Base-by-base conservation (phyloP, 495 filamentous ascomycete genomes). In the Ramalina intermedia region DNA sequence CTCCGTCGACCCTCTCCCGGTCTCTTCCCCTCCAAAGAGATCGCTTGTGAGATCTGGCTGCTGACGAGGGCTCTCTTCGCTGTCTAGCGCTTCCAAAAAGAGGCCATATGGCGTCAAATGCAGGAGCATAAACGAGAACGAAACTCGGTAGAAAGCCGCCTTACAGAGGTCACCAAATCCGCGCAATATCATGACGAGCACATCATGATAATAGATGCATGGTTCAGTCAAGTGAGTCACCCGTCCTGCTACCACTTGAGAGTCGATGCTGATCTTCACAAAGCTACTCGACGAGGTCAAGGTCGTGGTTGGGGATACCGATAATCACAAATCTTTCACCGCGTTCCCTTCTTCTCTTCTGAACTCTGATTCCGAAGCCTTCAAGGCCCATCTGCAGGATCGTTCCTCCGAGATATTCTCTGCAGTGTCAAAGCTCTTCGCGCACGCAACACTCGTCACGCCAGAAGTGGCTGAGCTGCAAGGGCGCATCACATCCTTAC, bases 61-160 rank as follows among this genome's bases (percentile, higher is more conserved):
- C 49, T 55, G 56, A 56, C 60, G 52, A 57, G 53, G 36, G n/a
- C n/a, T 35, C 7, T 44, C 21, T 0, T 4, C 41, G 14, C 16
- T 11, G 8, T 41, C 52, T 46, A 98, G 91, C 79, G 82, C 56
- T 96, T 86, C 60, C 87, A 94, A 69, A 98, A 98, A 65, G 91
- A 95, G 73, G 91, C 91, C 50, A 96, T 98, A 60, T 81, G 84
- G 61, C 85, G 91, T 26, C 90, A 96, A 61, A 95, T 98, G 90
- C 81, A 84, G 57, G 93, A 96, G 63, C 95, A 88, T 62, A 96
- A 94, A 65, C 76, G 93, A 42, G 87, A 96, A 59, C 86, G 84
- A 62, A 70, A 70, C 29, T 79, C 78, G 16, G 64, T 94, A 41
- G 90, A 96, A 64, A 63, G 71, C 37, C 82, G 81, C 55, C 65